Evolutionary conservation across 495 filamentous ascomycete species (phyloP), one percentile per base, ranked within the genome.

Genomic region (Aspergillus homomorphus): DNA sequence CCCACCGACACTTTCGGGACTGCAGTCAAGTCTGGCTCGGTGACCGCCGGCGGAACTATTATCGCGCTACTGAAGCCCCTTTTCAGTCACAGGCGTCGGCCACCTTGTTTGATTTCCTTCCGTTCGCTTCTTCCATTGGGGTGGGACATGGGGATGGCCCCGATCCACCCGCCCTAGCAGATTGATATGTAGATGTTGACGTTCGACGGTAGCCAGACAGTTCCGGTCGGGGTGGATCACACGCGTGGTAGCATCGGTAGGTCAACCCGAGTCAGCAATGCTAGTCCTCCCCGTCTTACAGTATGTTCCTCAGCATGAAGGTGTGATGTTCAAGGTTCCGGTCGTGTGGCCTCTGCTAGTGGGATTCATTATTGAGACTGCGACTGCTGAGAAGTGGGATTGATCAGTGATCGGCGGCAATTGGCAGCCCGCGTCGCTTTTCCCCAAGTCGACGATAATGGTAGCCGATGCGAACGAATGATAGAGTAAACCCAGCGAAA

Each of bases 151-250:
- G 38, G 46, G 51, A 49, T 19, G 51, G 9, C 48, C 30, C 53
- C 48, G 56, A 63, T 57, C 56, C 45, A 59, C 56, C 23, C 42
- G 23, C 41, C 51, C 51, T 58, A 51, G 49, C 54, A 59, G 60
- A 56, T 56, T 53, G 61, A 62, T 62, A 56, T 51, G 59, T 59
- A 59, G 56, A 62, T 59, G 48, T 42, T 42, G 41, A 56, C 23
- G 33, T 38, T 14, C 6, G 15, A 9, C 9, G 26, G 9, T 28
- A 28, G 26, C 26, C 26, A 18, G 42, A 48, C 30, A 56, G 30
- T 50, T 45, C 41, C 26, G 58, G 45, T 45, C 33, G 30, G 21
- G 45, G 56, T 56, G 54, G 48, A 62, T 54, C 46, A 53, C 19
- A 16, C 48, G 44, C 33, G 51, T 50, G 45, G 54, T 43, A 38